Conservation (phyloP, 2,329 filamentous ascomycete species). For the Fusarium albidum region DNA sequence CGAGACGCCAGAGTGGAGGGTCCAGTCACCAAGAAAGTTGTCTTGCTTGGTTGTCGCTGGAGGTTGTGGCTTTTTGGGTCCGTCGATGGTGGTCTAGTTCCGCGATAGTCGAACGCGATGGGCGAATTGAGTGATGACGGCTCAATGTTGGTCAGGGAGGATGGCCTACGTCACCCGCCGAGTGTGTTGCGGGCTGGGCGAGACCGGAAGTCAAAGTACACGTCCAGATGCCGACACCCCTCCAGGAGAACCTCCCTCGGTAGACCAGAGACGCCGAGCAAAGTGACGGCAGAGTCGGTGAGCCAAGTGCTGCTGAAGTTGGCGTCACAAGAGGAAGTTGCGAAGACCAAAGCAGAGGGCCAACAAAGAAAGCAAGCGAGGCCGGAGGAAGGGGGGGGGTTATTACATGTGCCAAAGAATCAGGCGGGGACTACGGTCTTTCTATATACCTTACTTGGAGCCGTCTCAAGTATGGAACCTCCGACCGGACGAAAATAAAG, state of each 20-base stretch:
- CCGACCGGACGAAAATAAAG: constrained; percentile 29
- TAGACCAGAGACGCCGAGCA: constrained; percentile 23
- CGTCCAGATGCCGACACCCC: constrained; percentile 28
- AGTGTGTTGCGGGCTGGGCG: constrained; percentile 31
- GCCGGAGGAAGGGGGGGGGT: constrained; percentile 13
- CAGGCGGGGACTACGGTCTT: constrained; percentile 26
- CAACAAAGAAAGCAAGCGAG: constrained; percentile 17
- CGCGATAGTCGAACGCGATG: constrained; percentile 16
- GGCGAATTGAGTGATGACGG: constrained; percentile 35
- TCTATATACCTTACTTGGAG: constrained; percentile 35
- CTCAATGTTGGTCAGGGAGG: constrained; percentile 15
- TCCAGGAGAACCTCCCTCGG: constrained; percentile 30
- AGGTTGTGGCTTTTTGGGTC: constrained; percentile 9
- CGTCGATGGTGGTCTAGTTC: not conserved
- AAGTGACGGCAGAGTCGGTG: constrained; percentile 31
- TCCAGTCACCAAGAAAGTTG: constrained; percentile 6
- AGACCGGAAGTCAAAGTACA: constrained; percentile 37
- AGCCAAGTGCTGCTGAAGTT: constrained; percentile 15
- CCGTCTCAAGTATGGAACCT: constrained; percentile 9
- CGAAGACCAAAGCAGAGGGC: constrained; percentile 6
- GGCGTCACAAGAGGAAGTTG: constrained; percentile 1
- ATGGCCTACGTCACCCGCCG: constrained; percentile 38
- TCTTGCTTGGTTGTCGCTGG: constrained; percentile 12
- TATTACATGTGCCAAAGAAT: constrained; percentile 9
- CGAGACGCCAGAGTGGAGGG: constrained; percentile 20